Evolutionary conservation across 1,139 yeast species (phyloP), one percentile per base, ranked within the genome.

Genomic region (Debaryomyces nepalensis): DNA sequence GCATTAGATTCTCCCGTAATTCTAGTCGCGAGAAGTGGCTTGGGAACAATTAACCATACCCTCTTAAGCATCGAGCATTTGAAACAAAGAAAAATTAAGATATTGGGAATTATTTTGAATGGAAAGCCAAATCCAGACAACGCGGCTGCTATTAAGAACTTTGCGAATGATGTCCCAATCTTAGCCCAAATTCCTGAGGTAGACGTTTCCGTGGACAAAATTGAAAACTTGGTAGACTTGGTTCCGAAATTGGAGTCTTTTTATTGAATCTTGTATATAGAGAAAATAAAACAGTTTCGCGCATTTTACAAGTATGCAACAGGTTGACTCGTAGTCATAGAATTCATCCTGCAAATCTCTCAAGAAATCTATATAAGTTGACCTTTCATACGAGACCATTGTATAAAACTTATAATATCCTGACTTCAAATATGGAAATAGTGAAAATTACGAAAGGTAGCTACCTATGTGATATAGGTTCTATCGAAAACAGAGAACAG

Each of bases 31-130:
- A 49, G 63, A 39, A 56, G 64, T 16, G 59, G 54, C 1, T 47
- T 63, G 10, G 68, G 68, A 4, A 62, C 67, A 1, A 37, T 63
- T 27, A 63, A 63, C 42, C 66, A 63, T 39, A 60, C 66, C 0
- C 42, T 63, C 31, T 43, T 63, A 37, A 59, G 64, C 7, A 33
- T 58, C 18, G 59, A 61, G 20, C 55, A 56, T 37, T 46, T 63
- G 23, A 45, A 42, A 22, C 31, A 36, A 3, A 48, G 49, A 16
- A 51, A 52, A 1, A 46, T 59, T 6, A 32, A 44, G 20, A 33
- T 59, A 4, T 26, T 58, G 7, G 65, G 64, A 14, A 53, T 57
- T 19, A 46, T 63, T 26, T 31, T 62, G 18, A 62, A 60, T 41
- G 68, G 67, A 4, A 42, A 43, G 14, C 16, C 44, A 2, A 55